Conservation (phyloP, 1,139 yeast species). For the Candida sp. region DNA sequence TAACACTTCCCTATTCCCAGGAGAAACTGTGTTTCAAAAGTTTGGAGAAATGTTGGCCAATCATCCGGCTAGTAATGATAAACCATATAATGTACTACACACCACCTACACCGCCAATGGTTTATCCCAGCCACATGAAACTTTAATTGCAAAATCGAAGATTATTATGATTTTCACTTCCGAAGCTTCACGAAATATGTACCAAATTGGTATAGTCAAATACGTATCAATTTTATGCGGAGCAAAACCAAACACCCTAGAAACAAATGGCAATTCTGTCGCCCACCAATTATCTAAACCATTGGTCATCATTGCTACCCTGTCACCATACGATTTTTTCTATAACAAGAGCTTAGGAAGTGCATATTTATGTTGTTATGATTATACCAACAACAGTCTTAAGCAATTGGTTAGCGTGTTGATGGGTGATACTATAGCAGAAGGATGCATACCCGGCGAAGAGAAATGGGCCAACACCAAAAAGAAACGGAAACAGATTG, state of each 20-base stretch:
- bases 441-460: constrained; percentile 60
- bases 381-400: constrained; percentile 52
- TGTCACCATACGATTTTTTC: constrained; percentile 63
- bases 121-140: constrained; percentile 54
- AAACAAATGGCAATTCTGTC: constrained; percentile 11
- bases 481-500: constrained; percentile 16
- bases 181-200: constrained; percentile 62
- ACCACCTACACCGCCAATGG: constrained; percentile 69
- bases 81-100: constrained; percentile 49
- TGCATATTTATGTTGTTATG: constrained; percentile 61
- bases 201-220: constrained; percentile 63
- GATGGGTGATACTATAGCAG: constrained; percentile 52
- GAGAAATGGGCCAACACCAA: constrained; percentile 29
- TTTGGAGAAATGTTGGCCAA: constrained; percentile 42
- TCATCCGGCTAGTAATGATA: constrained; percentile 24
- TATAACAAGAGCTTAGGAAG: constrained; percentile 54
- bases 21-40: constrained; percentile 57
- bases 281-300: constrained; percentile 36
- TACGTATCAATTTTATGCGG: constrained; percentile 57
- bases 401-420: constrained; percentile 48
- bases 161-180: constrained; percentile 59
- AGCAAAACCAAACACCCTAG: constrained; percentile 35
- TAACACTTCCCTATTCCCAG: constrained; percentile 33
- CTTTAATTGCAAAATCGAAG: constrained; percentile 51
- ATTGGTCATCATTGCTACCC: constrained; percentile 57